Percentiles rank a stretch among this genome's conserved stretches.
These are phyloP conservation scores for Mucor velutinosus DNA, from an alignment of 371 early-diverging fungal genomes.

Conservation along the genomic window DNA sequence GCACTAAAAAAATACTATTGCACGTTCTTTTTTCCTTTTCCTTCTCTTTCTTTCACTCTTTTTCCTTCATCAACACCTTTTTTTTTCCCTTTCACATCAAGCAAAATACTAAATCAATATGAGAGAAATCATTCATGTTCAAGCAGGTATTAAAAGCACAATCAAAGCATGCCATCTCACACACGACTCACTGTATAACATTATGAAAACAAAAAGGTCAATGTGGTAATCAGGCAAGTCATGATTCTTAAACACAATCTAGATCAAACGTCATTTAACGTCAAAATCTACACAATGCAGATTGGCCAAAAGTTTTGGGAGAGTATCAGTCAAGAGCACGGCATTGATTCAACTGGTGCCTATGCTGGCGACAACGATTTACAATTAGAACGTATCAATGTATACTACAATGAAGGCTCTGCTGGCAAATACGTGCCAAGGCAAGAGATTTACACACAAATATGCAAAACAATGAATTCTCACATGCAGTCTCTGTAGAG, in stretches of 20 bases:
- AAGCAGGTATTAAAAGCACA: constrained; percentile 75
- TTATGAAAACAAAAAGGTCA: constrained; percentile 52
- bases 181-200: background rate
- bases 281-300: constrained; percentile 13
- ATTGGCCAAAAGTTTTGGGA: constrained; percentile 95
- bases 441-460: background rate
- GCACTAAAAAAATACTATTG: background rate
- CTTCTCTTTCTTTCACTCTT: background rate
- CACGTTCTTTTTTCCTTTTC: background rate
- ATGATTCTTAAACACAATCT: background rate
- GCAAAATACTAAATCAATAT: constrained; percentile 45
- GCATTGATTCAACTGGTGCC: constrained; percentile 77
- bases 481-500: constrained; percentile 53
- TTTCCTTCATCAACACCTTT: background rate
- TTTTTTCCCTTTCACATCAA: background rate
- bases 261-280: background rate
- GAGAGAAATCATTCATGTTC: constrained; percentile 99
- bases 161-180: background rate
- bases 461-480: background rate
- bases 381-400: constrained; percentile 93
- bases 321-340: constrained; percentile 91
- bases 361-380: constrained; percentile 83
- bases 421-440: constrained; percentile 85
- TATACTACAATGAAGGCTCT: constrained; percentile 97
- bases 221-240: constrained; percentile 83